These are phyloP conservation scores for Lyophyllum atratum DNA, from an alignment of 768 basidiomycete genomes.

Conservation along the genomic window DNA sequence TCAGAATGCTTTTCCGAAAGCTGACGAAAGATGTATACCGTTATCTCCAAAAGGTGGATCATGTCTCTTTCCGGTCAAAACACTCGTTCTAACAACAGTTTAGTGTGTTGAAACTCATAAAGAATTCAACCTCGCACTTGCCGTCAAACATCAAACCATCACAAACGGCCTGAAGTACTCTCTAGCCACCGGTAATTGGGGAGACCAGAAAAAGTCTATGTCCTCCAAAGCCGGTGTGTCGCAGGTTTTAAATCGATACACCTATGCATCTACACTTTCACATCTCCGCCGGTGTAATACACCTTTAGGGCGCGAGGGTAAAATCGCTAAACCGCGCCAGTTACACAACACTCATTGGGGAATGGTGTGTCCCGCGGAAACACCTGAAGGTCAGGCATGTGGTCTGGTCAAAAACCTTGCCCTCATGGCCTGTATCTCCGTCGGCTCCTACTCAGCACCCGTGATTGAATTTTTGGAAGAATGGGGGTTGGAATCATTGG, in stretches of 20 bases:
- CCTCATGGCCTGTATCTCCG: constrained; percentile 96
- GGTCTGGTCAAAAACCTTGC: constrained; percentile 98
- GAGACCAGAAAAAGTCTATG: constrained; percentile 98
- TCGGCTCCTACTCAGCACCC: constrained; percentile 93
- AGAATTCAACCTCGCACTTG: constrained; percentile 87
- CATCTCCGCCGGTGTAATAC: constrained; percentile 98
- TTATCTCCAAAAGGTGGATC: constrained; percentile 88
- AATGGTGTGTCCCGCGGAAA: constrained; percentile 99
- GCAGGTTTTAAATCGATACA: constrained; percentile 97
- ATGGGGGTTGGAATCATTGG: constrained; percentile 95
- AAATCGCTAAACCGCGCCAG: constrained; percentile 99
- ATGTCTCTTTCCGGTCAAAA: constrained; percentile 5
- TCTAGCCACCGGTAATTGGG: constrained; percentile 98
- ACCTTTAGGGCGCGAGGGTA: constrained; percentile 96
- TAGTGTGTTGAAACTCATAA: constrained; percentile 97
- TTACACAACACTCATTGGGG: constrained; percentile 99
- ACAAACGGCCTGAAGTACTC: constrained; percentile 99
- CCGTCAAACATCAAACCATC: constrained; percentile 96
- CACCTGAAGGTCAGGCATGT: constrained; percentile 99
- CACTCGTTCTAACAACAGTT: not conserved
- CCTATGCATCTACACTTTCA: constrained; percentile 96
- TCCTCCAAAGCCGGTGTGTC: constrained; percentile 98
- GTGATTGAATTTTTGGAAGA: constrained; percentile 98
- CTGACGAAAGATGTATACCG: constrained; percentile 96
- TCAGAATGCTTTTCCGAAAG: constrained; percentile 97